phyloP scores from a whole-genome alignment of 345 rosid species.

The Lepidium aucheri region DNA sequence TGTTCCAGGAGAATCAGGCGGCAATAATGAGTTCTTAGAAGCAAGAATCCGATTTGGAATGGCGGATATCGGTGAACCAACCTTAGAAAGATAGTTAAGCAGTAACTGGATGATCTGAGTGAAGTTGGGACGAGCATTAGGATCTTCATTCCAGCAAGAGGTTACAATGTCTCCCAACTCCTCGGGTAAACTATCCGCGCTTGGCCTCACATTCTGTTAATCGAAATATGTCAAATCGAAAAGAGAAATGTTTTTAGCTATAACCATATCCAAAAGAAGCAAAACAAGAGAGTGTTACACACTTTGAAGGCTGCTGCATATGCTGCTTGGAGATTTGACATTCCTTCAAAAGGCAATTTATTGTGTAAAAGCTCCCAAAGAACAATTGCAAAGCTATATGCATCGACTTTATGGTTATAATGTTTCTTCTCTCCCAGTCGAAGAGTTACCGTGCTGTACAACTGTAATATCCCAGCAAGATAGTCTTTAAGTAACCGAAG shows the following conservation, averaged over 20 bases:
- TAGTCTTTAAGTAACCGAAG: not conserved
- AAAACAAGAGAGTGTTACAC: not conserved
- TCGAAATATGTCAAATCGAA: not conserved
- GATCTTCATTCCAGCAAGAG: slow-evolving; percentile 92
- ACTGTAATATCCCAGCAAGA: slow-evolving; percentile 34
- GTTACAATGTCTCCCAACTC: slow-evolving; percentile 71
- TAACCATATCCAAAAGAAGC: not conserved
- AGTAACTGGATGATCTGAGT: slow-evolving; percentile 79
- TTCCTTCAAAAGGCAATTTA: slow-evolving; percentile 90
- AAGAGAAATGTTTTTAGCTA: not conserved
- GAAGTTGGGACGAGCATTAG: slow-evolving; percentile 80
- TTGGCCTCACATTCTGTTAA: slow-evolving; percentile 79
- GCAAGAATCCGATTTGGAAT: slow-evolving; percentile 54
- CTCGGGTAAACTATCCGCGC: slow-evolving; percentile 73
- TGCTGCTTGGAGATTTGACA: slow-evolving; percentile 98
- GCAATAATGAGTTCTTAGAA: slow-evolving; percentile 53
- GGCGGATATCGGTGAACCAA: slow-evolving; percentile 46
- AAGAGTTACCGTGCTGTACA: slow-evolving; percentile 91
- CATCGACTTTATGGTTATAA: slow-evolving; percentile 93
- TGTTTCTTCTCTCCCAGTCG: slow-evolving; percentile 94
- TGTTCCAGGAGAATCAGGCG: slow-evolving; percentile 90
- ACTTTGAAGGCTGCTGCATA: slow-evolving; percentile 97
- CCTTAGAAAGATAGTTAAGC: slow-evolving; percentile 49
- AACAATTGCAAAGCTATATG: slow-evolving; percentile 93
- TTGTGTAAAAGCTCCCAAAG: slow-evolving; percentile 97